phyloP scores from a whole-genome alignment of 1,284 basidiomycete species.

The Erythrobasidium hasegawianum region DNA sequence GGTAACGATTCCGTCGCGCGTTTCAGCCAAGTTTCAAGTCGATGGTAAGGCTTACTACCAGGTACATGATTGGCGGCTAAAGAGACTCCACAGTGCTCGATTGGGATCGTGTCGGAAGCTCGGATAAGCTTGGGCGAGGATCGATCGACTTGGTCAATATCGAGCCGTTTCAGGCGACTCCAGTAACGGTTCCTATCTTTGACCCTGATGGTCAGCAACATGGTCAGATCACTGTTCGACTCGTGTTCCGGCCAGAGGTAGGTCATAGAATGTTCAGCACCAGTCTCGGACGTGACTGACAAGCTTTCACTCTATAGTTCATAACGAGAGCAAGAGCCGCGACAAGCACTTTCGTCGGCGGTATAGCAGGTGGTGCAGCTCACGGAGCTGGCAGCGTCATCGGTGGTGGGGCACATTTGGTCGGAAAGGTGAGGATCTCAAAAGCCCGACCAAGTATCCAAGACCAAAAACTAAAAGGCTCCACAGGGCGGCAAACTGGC shows the following conservation, averaged over 20 bases:
- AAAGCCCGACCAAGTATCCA: no score
- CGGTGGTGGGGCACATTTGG: slow-evolving; percentile 68
- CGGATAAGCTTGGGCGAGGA: slow-evolving; percentile 74
- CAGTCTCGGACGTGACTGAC: slow-evolving; percentile 21
- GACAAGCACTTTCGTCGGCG: slow-evolving; percentile 43
- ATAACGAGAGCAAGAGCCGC: slow-evolving; percentile 43
- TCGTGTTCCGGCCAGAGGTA: slow-evolving; percentile 77
- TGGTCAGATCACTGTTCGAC: slow-evolving; percentile 66
- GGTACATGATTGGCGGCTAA: no score
- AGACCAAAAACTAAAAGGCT: no score
- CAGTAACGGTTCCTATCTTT: slow-evolving; percentile 42
- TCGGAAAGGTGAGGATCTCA: slow-evolving; percentile 78
- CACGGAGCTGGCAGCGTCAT: slow-evolving; percentile 80
- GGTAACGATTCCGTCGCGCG: slow-evolving; percentile 71
- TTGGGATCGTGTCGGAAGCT: slow-evolving; percentile 57
- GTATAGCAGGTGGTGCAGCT: slow-evolving; percentile 49
- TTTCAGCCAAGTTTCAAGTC: slow-evolving; percentile 69
- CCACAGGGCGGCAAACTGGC: slow-evolving; percentile 59
- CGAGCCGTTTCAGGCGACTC: slow-evolving; percentile 70
- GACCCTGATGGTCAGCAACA: slow-evolving; percentile 71
- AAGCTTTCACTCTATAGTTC: slow-evolving; percentile 44
- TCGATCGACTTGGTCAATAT: slow-evolving; percentile 68
- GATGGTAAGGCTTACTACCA: slow-evolving; percentile 99
- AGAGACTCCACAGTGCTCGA: slow-evolving; percentile 5
- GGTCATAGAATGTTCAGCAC: no score